Conservation (phyloP, 169 alveolate species). For the Neospora caninum region DNA sequence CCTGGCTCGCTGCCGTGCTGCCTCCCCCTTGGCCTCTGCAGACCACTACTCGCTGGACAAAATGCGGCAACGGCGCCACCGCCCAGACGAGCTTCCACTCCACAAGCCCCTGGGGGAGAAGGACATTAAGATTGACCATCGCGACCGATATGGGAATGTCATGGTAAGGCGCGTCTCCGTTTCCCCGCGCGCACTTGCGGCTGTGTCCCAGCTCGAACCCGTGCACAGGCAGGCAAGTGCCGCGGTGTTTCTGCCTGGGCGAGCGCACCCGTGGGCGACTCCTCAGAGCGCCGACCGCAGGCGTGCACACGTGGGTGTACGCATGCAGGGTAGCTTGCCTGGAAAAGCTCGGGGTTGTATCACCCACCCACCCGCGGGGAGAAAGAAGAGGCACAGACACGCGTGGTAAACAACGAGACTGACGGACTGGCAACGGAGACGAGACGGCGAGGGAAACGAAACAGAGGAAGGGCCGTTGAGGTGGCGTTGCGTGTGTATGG, state of each 20-base stretch:
- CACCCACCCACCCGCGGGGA: no score
- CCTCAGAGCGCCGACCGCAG: no score
- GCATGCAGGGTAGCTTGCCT: no score
- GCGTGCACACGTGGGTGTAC: no score
- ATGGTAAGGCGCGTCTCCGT: slow-evolving; percentile 52
- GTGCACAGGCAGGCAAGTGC: neutral
- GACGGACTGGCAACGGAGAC: neutral
- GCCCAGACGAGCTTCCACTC: slow-evolving; percentile 52
- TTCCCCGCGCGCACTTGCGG: neutral
- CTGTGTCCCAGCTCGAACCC: neutral
- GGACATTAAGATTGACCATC: slow-evolving; percentile 62
- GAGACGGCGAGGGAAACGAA: neutral
- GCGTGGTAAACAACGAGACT: neutral
- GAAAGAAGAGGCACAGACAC: no score
- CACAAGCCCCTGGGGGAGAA: slow-evolving; percentile 53
- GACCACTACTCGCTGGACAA: slow-evolving; percentile 59
- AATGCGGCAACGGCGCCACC: slow-evolving; percentile 50
- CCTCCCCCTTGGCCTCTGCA: neutral
- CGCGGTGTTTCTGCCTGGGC: no score
- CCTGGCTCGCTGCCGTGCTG: no score
- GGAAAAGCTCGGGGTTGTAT: no score
- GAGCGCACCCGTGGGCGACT: no score
- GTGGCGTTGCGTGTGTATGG: no score
- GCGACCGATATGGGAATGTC: slow-evolving; percentile 61
- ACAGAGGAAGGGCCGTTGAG: neutral